These are phyloP conservation scores for Hygrophorus russula DNA, from an alignment of 768 basidiomycete genomes.

Conservation along the genomic window DNA sequence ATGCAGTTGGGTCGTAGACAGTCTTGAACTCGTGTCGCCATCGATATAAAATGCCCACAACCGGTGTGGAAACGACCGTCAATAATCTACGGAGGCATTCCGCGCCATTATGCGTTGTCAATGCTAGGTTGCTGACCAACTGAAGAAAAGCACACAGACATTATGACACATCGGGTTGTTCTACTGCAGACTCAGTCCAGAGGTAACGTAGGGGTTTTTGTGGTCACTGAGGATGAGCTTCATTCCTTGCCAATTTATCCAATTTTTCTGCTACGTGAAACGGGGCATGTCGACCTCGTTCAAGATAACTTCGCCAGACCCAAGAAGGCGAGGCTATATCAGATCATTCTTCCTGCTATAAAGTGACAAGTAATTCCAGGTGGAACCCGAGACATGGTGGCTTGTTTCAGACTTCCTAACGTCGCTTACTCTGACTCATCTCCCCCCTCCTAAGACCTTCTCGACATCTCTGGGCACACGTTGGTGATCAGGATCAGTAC, in stretches of 20 bases:
- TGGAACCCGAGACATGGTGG: background rate
- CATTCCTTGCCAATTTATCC: conserved; percentile 2
- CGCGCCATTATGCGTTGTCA: background rate
- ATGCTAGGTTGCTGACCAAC: background rate
- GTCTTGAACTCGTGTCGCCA: conserved; percentile 61
- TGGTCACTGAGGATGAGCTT: conserved; percentile 3
- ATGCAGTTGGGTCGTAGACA: conserved; percentile 54
- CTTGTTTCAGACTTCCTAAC: background rate
- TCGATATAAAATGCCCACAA: conserved; percentile 63
- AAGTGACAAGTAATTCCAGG: conserved; percentile 1
- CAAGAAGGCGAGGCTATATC: conserved; percentile 27
- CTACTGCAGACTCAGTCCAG: no score
- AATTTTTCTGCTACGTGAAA: conserved; percentile 6
- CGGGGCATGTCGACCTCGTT: conserved; percentile 33
- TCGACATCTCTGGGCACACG: background rate
- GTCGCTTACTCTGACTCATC: background rate
- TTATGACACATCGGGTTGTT: conserved; percentile 57
- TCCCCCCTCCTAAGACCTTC: background rate
- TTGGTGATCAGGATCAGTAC: background rate
- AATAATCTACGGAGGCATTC: conserved; percentile 38
- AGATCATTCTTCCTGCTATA: conserved; percentile 22
- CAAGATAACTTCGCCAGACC: conserved; percentile 18
- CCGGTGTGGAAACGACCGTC: conserved; percentile 63
- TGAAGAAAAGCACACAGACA: conserved; percentile 28
- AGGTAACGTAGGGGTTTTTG: conserved; percentile 2